These are phyloP conservation scores for Pichia ethanolica DNA, from an alignment of 805 yeast genomes.

Conservation along the genomic window DNA sequence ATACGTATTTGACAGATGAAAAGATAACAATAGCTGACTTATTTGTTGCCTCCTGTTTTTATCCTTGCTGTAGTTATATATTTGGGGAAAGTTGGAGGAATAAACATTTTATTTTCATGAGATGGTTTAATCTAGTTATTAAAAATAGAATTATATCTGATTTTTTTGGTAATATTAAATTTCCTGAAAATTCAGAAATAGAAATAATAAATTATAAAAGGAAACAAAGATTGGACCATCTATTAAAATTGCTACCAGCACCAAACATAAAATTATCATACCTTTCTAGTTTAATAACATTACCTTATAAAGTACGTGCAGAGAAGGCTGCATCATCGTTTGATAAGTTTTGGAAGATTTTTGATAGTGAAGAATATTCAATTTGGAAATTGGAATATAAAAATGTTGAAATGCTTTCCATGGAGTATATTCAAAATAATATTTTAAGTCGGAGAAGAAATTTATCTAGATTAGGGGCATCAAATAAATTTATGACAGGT, in stretches of 20 bases:
- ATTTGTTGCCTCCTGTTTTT: conserved; percentile 35
- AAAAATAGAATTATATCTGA: conserved; percentile 40
- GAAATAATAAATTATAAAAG: conserved; percentile 35
- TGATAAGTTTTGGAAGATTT: too few relatives aligned
- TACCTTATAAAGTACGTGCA: conserved; percentile 56
- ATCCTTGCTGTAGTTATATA: conserved; percentile 38
- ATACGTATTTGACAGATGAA: conserved; percentile 42
- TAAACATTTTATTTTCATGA: conserved; percentile 39
- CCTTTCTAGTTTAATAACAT: conserved; percentile 79
- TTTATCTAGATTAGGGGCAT: conserved; percentile 29
- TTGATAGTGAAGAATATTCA: too few relatives aligned
- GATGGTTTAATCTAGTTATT: conserved; percentile 45
- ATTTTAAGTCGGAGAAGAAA: too few relatives aligned
- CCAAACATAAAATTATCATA: conserved; percentile 32
- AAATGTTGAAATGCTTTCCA: too few relatives aligned
- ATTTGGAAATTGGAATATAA: too few relatives aligned
- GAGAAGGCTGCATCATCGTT: too few relatives aligned
- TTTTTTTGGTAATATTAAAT: conserved; percentile 44
- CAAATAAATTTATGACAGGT: conserved; percentile 95
- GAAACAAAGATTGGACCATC: conserved; percentile 54
- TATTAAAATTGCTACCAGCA: conserved; percentile 77
- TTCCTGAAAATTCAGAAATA: conserved; percentile 52
- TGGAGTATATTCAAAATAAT: too few relatives aligned
- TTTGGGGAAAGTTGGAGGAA: conserved; percentile 47
- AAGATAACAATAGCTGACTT: conserved; percentile 39